These are phyloP conservation scores for Nyssa sinensis DNA, from an alignment of 148 eudicot genomes.

Conservation along the genomic window DNA sequence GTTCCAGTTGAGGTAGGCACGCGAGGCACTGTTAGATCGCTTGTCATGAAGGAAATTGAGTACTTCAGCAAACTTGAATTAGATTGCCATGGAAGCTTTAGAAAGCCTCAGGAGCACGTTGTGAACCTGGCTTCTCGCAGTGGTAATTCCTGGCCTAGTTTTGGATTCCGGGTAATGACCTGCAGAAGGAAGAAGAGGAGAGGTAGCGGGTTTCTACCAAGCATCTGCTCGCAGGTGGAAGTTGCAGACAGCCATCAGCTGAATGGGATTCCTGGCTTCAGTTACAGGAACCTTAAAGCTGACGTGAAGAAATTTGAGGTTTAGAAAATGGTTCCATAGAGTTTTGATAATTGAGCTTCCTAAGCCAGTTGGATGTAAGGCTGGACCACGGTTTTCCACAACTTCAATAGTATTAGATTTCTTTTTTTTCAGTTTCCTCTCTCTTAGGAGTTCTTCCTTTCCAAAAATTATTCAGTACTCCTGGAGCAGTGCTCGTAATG, in stretches of 20 bases:
- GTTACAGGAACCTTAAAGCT: conserved; percentile 60
- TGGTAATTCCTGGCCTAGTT: conserved; percentile 21
- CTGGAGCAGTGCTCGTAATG: too few relatives aligned
- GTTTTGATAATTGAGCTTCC: too few relatives aligned
- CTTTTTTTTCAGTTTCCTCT: background rate
- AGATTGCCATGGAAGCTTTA: conserved; percentile 24
- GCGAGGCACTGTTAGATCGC: conserved; percentile 79
- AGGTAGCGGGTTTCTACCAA: conserved; percentile 46
- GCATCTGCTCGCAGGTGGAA: conserved; percentile 68
- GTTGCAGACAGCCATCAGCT: conserved; percentile 47
- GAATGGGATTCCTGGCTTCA: conserved; percentile 47
- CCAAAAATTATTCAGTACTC: too few relatives aligned
- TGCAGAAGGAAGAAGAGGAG: conserved; percentile 55
- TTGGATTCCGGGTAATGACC: conserved; percentile 40
- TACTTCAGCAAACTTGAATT: conserved; percentile 51
- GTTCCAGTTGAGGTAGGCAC: conserved; percentile 77
- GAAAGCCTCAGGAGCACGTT: conserved; percentile 23
- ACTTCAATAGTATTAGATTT: background rate
- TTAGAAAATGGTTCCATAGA: conserved; percentile 19
- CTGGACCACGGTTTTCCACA: background rate
- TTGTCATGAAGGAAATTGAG: conserved; percentile 76
- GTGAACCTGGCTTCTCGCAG: conserved; percentile 23
- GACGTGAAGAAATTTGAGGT: conserved; percentile 34
- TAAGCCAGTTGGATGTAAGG: too few relatives aligned
- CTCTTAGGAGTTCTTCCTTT: too few relatives aligned